Percentiles rank a stretch among this genome's conserved stretches.
These are phyloP conservation scores for Penicillium sp. DNA, from an alignment of 2,329 filamentous ascomycete species.

Conservation along the genomic window DNA sequence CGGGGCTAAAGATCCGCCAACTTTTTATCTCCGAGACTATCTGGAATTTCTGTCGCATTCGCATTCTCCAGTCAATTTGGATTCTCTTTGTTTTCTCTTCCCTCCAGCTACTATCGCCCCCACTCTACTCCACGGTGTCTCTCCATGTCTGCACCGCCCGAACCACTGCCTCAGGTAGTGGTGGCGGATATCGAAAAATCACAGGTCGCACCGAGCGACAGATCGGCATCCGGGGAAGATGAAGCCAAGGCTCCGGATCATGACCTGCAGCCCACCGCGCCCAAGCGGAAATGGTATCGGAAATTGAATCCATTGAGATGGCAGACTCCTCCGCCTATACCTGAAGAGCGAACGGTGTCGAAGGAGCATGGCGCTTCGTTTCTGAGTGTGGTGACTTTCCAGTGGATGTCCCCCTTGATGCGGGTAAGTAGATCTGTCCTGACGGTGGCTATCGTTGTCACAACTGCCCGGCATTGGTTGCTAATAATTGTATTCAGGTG, in stretches of 20 bases:
- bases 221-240: conserved; percentile 20
- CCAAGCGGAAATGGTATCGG: conserved; percentile 41
- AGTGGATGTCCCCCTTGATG: conserved; percentile 93
- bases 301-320: conserved; percentile 51
- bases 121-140: not conserved
- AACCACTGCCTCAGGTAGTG: conserved; percentile 21
- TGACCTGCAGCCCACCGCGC: conserved; percentile 2
- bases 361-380: conserved; percentile 74
- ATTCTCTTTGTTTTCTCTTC: not conserved
- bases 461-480: too few species aligned
- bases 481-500: conserved; percentile 52
- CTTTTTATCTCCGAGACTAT: not conserved
- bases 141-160: conserved; percentile 19
- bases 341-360: conserved; percentile 58
- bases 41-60: not conserved
- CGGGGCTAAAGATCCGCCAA: not conserved
- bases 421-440: too few species aligned
- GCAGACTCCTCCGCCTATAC: conserved; percentile 59
- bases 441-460: too few species aligned
- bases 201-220: conserved; percentile 15
- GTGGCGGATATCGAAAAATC: conserved; percentile 22
- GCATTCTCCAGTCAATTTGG: too few species aligned
- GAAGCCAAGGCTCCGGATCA: conserved; percentile 17
- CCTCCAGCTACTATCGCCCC: too few species aligned
- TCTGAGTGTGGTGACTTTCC: conserved; percentile 77